Base-by-base conservation (phyloP, 345 rosid species). In the Tarenaya hassleriana region DNA sequence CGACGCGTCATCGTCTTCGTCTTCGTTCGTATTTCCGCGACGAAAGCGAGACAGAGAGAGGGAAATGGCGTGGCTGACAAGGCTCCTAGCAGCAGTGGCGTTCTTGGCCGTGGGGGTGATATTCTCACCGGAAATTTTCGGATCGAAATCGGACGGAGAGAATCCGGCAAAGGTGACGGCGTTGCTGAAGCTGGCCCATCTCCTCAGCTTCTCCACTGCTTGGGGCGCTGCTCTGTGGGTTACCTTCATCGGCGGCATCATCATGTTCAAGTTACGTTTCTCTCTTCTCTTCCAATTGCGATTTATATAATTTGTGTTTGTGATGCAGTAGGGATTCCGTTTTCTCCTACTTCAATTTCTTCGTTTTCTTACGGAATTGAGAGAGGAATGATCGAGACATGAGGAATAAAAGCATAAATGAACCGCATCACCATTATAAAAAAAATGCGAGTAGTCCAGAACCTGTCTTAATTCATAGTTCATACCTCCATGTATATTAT, bases 211-310 rank as follows among this genome's bases (percentile, higher is more conserved):
- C 75, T 69, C 98, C 72, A 82, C 98, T 32, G 88, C 98, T 35
- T 92, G 90, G 82, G 98, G 96, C 6, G 73, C 95, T 34, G 86
- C 95, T 58, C 90, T 83, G 14, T 92, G 96, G 98, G 96, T 83
- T 75, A 92, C 96, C 53, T 92, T 87, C 78, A 88, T 92, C 75
- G 96, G 96, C 18, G 96, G 98, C 63, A 84, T 88, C 90, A 81
- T 92, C 75, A 87, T 92, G 98, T 87, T 92, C 86, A 92, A 84
- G 98, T 92, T 24, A 63, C 41, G 24, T 9, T 11, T 32, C 53
- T 10, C 33, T 34, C 18, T 15, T 39, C n/a, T 50, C 18, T 16
- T 0, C 44, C 20, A n/a, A n/a, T n/a, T n/a, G n/a, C n/a, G n/a
- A n/a, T n/a, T n/a, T n/a, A n/a, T n/a, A n/a, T n/a, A n/a, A n/a